Evolutionary conservation across 2,329 filamentous ascomycete species (phyloP).

Genomic region (Xylaria sp.): DNA sequence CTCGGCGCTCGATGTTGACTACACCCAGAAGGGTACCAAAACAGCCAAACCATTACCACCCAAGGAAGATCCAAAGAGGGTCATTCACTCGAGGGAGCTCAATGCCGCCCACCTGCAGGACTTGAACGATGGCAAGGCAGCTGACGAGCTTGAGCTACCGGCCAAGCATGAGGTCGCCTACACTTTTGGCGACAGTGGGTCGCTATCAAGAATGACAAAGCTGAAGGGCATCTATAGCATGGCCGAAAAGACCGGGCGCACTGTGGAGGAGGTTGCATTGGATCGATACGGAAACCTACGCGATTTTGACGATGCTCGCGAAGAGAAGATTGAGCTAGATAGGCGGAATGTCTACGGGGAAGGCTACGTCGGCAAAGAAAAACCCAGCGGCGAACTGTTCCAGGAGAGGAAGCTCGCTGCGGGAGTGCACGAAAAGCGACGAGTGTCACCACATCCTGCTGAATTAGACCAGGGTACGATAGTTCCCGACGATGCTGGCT

Average conservation of each 20-base stretch:
- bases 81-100: slow-evolving; percentile 82
- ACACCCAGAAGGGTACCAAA: slow-evolving; percentile 71
- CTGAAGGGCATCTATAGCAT: slow-evolving; percentile 85
- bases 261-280: slow-evolving; percentile 83
- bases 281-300: slow-evolving; percentile 84
- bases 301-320: slow-evolving; percentile 90
- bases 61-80: slow-evolving; percentile 72
- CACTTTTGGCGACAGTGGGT: slow-evolving; percentile 87
- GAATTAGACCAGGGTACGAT: slow-evolving; percentile 65
- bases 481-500: slow-evolving; percentile 64
- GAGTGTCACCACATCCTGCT: slow-evolving; percentile 47
- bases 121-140: slow-evolving; percentile 65
- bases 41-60: slow-evolving; percentile 64
- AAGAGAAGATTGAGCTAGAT: slow-evolving; percentile 93
- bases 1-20: slow-evolving; percentile 84
- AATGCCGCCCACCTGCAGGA: slow-evolving; percentile 74
- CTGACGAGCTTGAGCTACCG: slow-evolving; percentile 64
- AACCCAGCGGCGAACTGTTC: slow-evolving; percentile 87
- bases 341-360: slow-evolving; percentile 83
- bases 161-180: slow-evolving; percentile 76
- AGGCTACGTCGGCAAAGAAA: slow-evolving; percentile 85
- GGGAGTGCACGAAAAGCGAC: slow-evolving; percentile 56
- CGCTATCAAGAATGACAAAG: slow-evolving; percentile 97
- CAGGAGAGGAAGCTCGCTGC: slow-evolving; percentile 75
- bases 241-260: slow-evolving; percentile 77